A percentile compares a stretch with the other conserved stretches of the same genome.
These are phyloP conservation scores for Lolium perenne DNA, from an alignment of 176 grass and related monocot genomes.

Conservation along the genomic window DNA sequence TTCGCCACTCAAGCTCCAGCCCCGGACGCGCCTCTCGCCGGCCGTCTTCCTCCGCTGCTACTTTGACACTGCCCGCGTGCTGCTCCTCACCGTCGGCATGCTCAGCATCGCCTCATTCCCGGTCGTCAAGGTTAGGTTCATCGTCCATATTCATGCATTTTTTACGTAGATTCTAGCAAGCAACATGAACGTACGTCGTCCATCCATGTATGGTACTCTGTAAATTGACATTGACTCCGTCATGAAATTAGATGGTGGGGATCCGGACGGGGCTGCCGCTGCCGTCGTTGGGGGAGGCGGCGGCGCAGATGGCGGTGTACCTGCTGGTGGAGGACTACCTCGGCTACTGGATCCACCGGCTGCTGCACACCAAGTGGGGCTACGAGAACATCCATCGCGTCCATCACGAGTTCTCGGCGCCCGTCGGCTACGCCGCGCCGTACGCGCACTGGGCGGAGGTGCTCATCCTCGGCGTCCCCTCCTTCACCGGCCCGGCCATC, in stretches of 20 bases:
- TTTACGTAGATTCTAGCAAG: no score
- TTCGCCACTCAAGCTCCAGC: neutral
- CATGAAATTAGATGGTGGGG: constrained; percentile 27
- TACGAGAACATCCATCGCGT: constrained; percentile 69
- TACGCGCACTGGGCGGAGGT: constrained; percentile 67
- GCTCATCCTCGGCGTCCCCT: constrained; percentile 51
- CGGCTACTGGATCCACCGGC: constrained; percentile 64
- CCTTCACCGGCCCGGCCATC: constrained; percentile 56
- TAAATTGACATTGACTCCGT: no score
- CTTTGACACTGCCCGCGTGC: constrained; percentile 36
- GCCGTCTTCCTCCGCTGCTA: neutral
- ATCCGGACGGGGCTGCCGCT: constrained; percentile 59
- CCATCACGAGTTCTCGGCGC: constrained; percentile 68
- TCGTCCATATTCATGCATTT: neutral
- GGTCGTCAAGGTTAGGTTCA: constrained; percentile 44
- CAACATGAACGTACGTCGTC: no score
- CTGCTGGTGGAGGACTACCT: constrained; percentile 66
- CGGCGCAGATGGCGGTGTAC: constrained; percentile 55
- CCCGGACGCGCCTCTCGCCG: neutral
- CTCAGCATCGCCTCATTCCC: constrained; percentile 60
- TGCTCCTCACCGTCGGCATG: constrained; percentile 50
- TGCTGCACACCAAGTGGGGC: constrained; percentile 53
- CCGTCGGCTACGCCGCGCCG: constrained; percentile 56
- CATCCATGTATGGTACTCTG: no score
- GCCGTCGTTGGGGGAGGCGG: constrained; percentile 57